Percentiles rank a stretch among this genome's conserved stretches.
These are phyloP conservation scores for Vinca major DNA, from an alignment of 305 asterid genomes.

Conservation along the genomic window DNA sequence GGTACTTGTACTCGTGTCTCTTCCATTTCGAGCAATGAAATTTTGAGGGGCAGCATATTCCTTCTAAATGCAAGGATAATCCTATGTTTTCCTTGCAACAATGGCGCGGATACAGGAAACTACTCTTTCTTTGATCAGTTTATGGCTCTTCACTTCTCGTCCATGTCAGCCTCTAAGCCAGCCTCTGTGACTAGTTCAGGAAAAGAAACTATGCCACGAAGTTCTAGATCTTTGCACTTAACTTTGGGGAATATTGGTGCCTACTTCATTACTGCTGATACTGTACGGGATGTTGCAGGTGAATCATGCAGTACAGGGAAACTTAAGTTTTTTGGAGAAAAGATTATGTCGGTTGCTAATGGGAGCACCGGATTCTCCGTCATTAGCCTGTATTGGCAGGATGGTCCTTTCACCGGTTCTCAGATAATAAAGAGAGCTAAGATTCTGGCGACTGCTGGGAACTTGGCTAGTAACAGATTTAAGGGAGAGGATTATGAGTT, in stretches of 20 bases:
- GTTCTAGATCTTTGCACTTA: constrained; percentile 54
- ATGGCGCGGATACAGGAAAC: constrained; percentile 33
- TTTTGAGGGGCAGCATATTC: constrained; percentile 46
- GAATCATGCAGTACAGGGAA: constrained; percentile 27
- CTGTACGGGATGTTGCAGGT: constrained; percentile 32
- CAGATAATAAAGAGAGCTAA: constrained; percentile 80
- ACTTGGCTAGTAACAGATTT: constrained; percentile 37
- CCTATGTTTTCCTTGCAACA: constrained; percentile 54
- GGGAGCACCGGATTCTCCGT: constrained; percentile 41
- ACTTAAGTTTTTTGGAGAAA: constrained; percentile 40
- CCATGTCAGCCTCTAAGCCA: constrained; percentile 33
- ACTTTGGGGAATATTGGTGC: constrained; percentile 47
- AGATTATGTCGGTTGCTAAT: constrained; percentile 44
- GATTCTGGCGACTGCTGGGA: constrained; percentile 63
- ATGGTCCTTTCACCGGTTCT: constrained; percentile 61
- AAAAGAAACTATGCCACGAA: constrained; percentile 29
- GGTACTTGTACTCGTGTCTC: constrained; percentile 25
- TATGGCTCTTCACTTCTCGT: constrained; percentile 60
- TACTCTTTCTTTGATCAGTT: constrained; percentile 58
- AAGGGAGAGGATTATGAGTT: constrained; percentile 59
- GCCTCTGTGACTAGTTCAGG: constrained; percentile 34
- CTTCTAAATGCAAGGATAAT: constrained; percentile 73
- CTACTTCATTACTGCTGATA: constrained; percentile 41
- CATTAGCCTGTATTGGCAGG: constrained; percentile 73
- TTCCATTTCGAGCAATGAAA: constrained; percentile 28